Conservation (phyloP, 2,329 filamentous ascomycete genomes). For the Pseudogymnoascus sp. region DNA sequence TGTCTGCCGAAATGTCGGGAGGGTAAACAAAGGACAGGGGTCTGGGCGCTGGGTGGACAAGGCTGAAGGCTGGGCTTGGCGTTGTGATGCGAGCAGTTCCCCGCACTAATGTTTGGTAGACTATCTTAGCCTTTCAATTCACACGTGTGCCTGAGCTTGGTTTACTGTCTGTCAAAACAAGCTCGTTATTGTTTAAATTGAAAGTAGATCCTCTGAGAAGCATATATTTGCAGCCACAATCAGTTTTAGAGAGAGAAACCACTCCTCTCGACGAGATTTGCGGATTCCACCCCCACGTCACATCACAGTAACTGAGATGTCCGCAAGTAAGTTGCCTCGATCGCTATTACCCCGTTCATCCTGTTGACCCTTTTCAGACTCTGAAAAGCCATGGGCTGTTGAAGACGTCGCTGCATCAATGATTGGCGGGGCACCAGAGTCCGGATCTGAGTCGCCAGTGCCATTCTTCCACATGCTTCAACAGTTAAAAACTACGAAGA, state of each 20-base stretch:
- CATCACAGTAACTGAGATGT: background rate
- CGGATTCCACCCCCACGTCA: background rate
- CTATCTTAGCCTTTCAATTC: background rate
- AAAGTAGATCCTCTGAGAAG: background rate
- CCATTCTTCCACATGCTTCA: slow-evolving; percentile 94
- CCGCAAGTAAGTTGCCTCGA: background rate
- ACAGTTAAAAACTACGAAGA: slow-evolving; percentile 89
- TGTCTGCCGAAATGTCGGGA: background rate
- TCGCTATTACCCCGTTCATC: background rate
- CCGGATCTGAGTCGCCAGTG: slow-evolving; percentile 64
- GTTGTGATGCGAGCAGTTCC: background rate
- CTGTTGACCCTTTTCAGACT: background rate
- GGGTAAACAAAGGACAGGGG: slow-evolving; percentile 1
- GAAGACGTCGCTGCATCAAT: slow-evolving; percentile 60
- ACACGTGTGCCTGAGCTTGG: slow-evolving; percentile 1
- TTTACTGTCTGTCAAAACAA: slow-evolving; percentile 5
- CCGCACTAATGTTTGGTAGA: background rate
- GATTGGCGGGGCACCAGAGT: slow-evolving; percentile 47
- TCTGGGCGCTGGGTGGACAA: background rate
- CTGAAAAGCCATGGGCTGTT: slow-evolving; percentile 44
- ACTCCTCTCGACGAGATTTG: too few species aligned
- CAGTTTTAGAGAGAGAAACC: background rate
- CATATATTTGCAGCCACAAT: too few species aligned
- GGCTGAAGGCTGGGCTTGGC: background rate
- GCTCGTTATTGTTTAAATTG: background rate